Evolutionary conservation across 2,329 filamentous ascomycete species (phyloP), one percentile per base, ranked within the genome.

Genomic region (Botrytis squamosa): DNA sequence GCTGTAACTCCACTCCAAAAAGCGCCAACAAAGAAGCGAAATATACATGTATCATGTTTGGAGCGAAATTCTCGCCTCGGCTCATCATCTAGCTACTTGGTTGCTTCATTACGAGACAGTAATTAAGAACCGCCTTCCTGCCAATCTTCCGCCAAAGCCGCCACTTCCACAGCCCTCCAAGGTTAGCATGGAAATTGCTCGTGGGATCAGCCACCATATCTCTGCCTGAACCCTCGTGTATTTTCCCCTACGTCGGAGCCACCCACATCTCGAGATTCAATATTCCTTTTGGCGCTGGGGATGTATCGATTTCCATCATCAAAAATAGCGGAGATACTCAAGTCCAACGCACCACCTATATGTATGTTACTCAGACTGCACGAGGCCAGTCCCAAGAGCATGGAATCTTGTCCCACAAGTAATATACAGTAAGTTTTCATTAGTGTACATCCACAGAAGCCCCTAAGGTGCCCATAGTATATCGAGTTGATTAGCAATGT

Each of bases 371-470:
- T 8, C 6, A 36, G 46, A 7, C 22, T 46, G 8, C 18, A 40
- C 9, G 44, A 46, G 14, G 12, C 10, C 49, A n/a, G 49, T 14
- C 22, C 25, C 25, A 52, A 6, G 10, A n/a, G 4, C 10, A 52
- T 52, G 1, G 4, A n/a, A n/a, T 14, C 25, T 12, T 4, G 22
- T 52, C 49, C 12, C 4, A n/a, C 3, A 3, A 52, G 49, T n/a
- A 10, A 7, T 6, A 5, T 25, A 6, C 10, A 14, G 4, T 25
- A 12, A 52, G 25, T 2, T n/a, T 52, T 4, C n/a, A 14, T 5
- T 6, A 12, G 10, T 52, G 22, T 3, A n/a, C 1, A n/a, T n/a
- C 10, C 0, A 4, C 25, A n/a, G 1, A n/a, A 12, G 1, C 2
- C 10, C 10, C 10, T 2, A 6, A n/a, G 14, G 12, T n/a, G 22